A percentile compares a stretch with the other conserved stretches of the same genome.
Evolutionary conservation across 352 stramenopile species (phyloP).

Genomic region (Globisporangium yorkense): DNA sequence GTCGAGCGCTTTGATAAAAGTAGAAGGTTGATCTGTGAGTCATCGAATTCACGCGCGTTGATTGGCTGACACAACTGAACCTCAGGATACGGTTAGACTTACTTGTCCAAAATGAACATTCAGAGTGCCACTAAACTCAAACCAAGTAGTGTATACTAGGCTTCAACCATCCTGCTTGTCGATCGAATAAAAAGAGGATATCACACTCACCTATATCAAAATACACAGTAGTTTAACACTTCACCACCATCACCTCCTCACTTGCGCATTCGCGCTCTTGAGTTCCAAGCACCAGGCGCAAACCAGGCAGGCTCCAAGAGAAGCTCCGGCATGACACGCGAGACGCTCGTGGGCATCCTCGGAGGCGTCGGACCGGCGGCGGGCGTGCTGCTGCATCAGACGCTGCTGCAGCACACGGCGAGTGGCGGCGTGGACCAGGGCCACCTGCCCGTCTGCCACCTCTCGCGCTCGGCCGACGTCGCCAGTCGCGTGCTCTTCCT

Average conservation of each 20-base stretch:
- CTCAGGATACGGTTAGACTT: background rate
- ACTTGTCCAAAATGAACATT: background rate
- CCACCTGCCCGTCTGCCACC: conserved; percentile 40
- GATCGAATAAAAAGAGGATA: too few relatives aligned
- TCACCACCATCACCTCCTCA: too few relatives aligned
- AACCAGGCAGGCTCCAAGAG: too few relatives aligned
- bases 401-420: conserved; percentile 39
- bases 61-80: background rate
- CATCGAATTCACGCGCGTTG: background rate
- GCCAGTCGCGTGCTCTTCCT: conserved; percentile 31
- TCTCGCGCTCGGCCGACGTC: conserved; percentile 40
- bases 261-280: too few relatives aligned
- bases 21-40: background rate
- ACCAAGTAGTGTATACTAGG: too few relatives aligned
- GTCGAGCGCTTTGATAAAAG: background rate
- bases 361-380: conserved; percentile 42
- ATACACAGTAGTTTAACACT: too few relatives aligned
- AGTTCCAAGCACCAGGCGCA: too few relatives aligned
- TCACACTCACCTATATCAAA: too few relatives aligned
- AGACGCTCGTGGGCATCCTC: conserved; percentile 35
- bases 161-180: too few relatives aligned
- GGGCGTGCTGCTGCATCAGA: conserved; percentile 47
- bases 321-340: background rate
- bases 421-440: conserved; percentile 42
- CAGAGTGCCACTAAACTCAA: too few relatives aligned